These are phyloP conservation scores for Leccinum proliferum DNA, from an alignment of 1,284 basidiomycete species.

Conservation along the genomic window DNA sequence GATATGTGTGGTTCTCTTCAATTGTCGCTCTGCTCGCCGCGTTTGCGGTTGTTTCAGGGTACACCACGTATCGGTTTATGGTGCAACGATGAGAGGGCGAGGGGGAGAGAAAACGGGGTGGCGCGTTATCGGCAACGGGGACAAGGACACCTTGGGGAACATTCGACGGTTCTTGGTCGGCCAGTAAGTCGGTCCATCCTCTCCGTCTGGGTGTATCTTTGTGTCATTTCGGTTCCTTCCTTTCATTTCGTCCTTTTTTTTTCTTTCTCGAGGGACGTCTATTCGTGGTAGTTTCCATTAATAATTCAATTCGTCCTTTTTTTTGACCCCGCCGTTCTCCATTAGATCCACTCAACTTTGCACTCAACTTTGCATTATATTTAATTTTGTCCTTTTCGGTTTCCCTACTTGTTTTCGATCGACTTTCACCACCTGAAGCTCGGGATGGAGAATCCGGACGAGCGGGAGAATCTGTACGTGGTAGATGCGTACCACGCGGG, in stretches of 20 bases:
- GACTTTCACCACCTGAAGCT: slow-evolving; percentile 67
- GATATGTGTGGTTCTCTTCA: slow-evolving; percentile 78
- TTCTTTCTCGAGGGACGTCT: neutral
- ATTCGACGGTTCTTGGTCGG: neutral
- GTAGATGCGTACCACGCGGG: slow-evolving; percentile 87
- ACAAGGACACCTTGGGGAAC: neutral
- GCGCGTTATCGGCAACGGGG: neutral
- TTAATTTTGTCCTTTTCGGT: neutral
- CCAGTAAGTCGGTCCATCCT: neutral
- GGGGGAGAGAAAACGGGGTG: neutral
- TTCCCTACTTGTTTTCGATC: slow-evolving; percentile 74
- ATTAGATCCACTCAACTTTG: neutral
- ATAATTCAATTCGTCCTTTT: neutral
- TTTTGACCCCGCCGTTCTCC: neutral
- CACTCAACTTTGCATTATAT: neutral
- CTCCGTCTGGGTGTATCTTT: neutral
- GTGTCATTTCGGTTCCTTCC: neutral
- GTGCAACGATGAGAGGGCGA: slow-evolving; percentile 30
- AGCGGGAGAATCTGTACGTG: slow-evolving; percentile 38
- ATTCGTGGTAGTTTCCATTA: neutral
- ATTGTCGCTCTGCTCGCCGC: slow-evolving; percentile 75
- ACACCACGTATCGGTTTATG: slow-evolving; percentile 79
- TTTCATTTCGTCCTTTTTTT: neutral
- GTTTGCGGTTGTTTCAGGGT: slow-evolving; percentile 79
- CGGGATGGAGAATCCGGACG: slow-evolving; percentile 31